A percentile compares a stretch with the other conserved stretches of the same genome.
Evolutionary conservation across 495 filamentous ascomycete genomes (phyloP).

Genomic region (Friedmanniomyces simplex): DNA sequence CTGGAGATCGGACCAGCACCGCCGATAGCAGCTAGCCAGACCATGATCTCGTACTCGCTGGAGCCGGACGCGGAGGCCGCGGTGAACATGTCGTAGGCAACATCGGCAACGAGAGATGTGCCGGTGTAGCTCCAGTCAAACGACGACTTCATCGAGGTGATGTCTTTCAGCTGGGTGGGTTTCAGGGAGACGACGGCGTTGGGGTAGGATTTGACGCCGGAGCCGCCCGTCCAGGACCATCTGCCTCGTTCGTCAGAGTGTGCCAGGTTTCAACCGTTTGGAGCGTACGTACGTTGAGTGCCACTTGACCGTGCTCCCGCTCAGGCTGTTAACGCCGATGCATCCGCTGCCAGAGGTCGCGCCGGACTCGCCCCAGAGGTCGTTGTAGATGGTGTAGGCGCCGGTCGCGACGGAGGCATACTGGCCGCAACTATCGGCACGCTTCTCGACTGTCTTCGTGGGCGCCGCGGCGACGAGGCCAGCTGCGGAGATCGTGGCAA

Average conservation of each 20-base stretch:
- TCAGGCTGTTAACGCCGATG: constrained; percentile 39
- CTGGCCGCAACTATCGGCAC: constrained; percentile 9
- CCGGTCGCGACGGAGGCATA: constrained; percentile 10
- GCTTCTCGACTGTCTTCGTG: background rate
- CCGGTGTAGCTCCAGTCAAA: constrained; percentile 52
- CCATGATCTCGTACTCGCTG: constrained; percentile 58
- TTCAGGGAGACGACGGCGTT: constrained; percentile 39
- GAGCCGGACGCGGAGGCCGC: constrained; percentile 36
- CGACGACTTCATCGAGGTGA: constrained; percentile 41
- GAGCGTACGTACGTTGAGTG: no score
- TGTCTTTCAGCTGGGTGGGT: constrained; percentile 36
- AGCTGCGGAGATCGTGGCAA: background rate
- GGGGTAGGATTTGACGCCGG: constrained; percentile 49
- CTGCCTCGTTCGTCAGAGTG: no score
- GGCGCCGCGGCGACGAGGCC: constrained; percentile 8
- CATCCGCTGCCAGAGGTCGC: constrained; percentile 47
- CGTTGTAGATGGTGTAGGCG: constrained; percentile 16
- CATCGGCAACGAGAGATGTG: constrained; percentile 46
- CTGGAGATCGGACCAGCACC: constrained; percentile 52
- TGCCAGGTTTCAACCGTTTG: no score
- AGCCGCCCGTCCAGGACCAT: constrained; percentile 22
- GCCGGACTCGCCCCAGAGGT: constrained; percentile 14
- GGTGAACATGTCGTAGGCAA: constrained; percentile 52
- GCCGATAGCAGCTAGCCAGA: constrained; percentile 55
- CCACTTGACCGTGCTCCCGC: constrained; percentile 39